Percentiles rank a stretch among this genome's conserved stretches.
phyloP scores from a whole-genome alignment of 352 stramenopile species.

The Globisporangium emineosum region DNA sequence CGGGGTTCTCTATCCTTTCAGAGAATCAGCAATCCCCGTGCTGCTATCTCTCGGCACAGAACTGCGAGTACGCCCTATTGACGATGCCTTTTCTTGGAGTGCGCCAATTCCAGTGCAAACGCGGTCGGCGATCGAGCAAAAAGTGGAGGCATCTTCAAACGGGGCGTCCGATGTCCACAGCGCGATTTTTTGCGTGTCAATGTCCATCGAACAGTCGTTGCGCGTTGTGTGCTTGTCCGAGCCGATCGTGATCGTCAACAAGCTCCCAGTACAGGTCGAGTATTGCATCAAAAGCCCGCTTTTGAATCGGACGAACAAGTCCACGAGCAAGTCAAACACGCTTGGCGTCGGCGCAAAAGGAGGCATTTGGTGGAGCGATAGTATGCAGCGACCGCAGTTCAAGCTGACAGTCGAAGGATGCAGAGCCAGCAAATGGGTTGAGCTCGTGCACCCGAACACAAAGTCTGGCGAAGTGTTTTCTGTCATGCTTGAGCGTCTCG shows the following conservation, averaged over 20 bases:
- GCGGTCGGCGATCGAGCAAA: constrained; percentile 47
- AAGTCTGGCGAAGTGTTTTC: constrained; percentile 55
- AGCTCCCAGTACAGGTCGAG: constrained; percentile 62
- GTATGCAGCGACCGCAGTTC: constrained; percentile 64
- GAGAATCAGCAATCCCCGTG: constrained; percentile 69
- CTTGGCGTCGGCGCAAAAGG: constrained; percentile 57
- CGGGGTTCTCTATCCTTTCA: constrained; percentile 46
- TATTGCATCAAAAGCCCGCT: constrained; percentile 47
- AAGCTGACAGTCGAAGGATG: constrained; percentile 66
- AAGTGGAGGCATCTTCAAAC: constrained; percentile 53
- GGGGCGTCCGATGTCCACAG: constrained; percentile 21
- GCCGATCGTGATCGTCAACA: constrained; percentile 77
- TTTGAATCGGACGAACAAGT: constrained; percentile 28
- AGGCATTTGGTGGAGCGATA: constrained; percentile 77
- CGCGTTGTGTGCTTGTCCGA: constrained; percentile 62
- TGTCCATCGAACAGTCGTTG: constrained; percentile 65
- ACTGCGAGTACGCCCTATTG: constrained; percentile 57
- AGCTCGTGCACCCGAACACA: constrained; percentile 44
- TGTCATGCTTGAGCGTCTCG: constrained; percentile 51
- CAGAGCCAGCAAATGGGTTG: constrained; percentile 60
- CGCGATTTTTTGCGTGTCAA: constrained; percentile 65
- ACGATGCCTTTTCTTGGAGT: constrained; percentile 59
- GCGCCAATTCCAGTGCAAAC: constrained; percentile 78
- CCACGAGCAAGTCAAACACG: constrained; percentile 27
- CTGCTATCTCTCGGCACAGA: constrained; percentile 66